These are phyloP conservation scores for Triticum timopheevii DNA, from an alignment of 176 grass and related monocot genomes.

Conservation along the genomic window DNA sequence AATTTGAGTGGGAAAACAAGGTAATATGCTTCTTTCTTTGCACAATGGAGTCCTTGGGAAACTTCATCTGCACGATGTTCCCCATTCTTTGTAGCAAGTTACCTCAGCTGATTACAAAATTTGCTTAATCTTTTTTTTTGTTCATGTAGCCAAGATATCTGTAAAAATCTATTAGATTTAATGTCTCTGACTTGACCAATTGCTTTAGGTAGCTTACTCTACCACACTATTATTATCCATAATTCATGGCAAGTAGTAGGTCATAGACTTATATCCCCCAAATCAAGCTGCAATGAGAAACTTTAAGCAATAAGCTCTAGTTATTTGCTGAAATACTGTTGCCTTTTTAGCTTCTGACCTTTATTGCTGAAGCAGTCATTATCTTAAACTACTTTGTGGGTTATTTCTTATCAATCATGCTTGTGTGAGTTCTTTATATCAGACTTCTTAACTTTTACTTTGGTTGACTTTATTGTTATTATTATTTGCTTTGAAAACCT, in stretches of 20 bases:
- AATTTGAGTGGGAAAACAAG: conserved; percentile 80
- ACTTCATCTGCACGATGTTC: not conserved
- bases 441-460: not conserved
- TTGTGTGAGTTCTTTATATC: not conserved
- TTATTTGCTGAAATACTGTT: too few relatives aligned
- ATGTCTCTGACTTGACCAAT: too few relatives aligned
- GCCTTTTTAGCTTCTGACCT: not conserved
- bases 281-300: too few relatives aligned
- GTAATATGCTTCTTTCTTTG: conserved; percentile 33
- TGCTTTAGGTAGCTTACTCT: too few relatives aligned
- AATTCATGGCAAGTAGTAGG: too few relatives aligned
- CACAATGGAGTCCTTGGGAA: not conserved
- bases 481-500: not conserved
- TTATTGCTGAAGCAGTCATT: not conserved
- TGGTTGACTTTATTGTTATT: not conserved
- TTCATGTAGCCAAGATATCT: too few relatives aligned
- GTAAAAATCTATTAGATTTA: too few relatives aligned
- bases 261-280: too few relatives aligned
- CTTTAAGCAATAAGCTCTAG: too few relatives aligned
- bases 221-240: too few relatives aligned
- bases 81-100: not conserved
- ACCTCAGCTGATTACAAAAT: not conserved
- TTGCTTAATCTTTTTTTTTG: too few relatives aligned
- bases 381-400: not conserved
- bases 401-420: too few relatives aligned